Evolutionary conservation across 108 stramenopile species (phyloP).

Genomic region (Fistulifera solaris): DNA sequence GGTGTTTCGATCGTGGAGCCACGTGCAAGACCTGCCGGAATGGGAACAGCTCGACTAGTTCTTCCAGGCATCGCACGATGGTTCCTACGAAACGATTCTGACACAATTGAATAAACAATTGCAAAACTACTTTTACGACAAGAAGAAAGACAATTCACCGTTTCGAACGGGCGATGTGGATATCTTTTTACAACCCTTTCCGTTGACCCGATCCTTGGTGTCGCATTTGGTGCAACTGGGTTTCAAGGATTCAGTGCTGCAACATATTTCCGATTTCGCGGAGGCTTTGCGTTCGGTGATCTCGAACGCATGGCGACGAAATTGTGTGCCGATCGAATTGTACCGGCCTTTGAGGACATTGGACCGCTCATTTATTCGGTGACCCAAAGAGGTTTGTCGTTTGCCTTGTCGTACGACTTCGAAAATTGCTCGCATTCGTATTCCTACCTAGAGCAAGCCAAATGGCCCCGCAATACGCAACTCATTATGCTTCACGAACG

Average conservation of each 20-base stretch:
- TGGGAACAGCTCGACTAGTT: too few species aligned
- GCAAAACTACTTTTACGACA: neutral
- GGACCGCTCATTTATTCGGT: neutral
- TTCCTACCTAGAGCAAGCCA: neutral
- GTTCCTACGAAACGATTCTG: too few species aligned
- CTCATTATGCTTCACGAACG: slow-evolving; percentile 9
- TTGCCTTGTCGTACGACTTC: neutral
- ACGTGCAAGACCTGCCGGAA: too few species aligned
- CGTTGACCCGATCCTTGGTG: neutral
- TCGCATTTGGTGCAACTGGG: neutral
- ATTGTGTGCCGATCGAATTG: neutral
- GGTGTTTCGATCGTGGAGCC: neutral
- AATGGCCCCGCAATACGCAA: slow-evolving; percentile 11
- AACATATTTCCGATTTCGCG: neutral
- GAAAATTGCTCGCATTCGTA: neutral
- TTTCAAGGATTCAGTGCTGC: neutral
- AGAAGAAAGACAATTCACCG: neutral
- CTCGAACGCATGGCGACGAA: too few species aligned
- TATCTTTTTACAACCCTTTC: slow-evolving; percentile 10
- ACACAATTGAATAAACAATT: too few species aligned
- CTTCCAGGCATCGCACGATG: too few species aligned
- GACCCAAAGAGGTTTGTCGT: neutral
- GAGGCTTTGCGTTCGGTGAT: too few species aligned
- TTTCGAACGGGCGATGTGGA: slow-evolving; percentile 9
- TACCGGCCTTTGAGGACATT: neutral